Conservation (phyloP, 2,329 filamentous ascomycete genomes). For the Colletotrichum godetiae region DNA sequence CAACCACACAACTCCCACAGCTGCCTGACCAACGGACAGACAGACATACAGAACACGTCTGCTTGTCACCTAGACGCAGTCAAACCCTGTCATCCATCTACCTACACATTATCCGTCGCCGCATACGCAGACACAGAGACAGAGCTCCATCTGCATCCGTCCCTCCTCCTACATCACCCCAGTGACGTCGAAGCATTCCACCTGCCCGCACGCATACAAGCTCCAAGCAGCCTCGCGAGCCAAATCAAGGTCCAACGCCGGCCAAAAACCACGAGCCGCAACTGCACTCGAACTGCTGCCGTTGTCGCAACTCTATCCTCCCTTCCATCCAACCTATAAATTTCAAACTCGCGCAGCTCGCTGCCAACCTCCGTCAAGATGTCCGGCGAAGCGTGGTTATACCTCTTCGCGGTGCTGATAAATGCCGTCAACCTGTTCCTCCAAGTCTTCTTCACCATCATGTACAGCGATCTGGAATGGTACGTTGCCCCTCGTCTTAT, state of each 20-base stretch:
- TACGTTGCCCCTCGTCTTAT: slow-evolving; percentile 59
- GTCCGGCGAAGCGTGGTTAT: slow-evolving; percentile 99
- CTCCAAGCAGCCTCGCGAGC: slow-evolving; percentile 24
- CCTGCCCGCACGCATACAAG: slow-evolving; percentile 24
- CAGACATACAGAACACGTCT: neutral
- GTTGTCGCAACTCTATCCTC: neutral
- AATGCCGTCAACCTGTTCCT: slow-evolving; percentile 99
- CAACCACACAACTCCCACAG: neutral
- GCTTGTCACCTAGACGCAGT: neutral
- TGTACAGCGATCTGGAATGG: slow-evolving; percentile 99
- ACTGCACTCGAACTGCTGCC: neutral
- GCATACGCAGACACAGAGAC: neutral
- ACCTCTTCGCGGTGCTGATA: slow-evolving; percentile 96
- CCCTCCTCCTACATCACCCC: slow-evolving; percentile 29
- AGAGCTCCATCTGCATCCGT: neutral
- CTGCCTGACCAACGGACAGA: neutral
- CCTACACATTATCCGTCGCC: neutral
- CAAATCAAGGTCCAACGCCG: neutral
- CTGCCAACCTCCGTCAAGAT: slow-evolving; percentile 61
- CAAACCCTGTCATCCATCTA: neutral
- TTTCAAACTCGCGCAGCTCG: slow-evolving; percentile 23
- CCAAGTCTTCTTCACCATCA: slow-evolving; percentile 99
- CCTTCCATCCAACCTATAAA: neutral
- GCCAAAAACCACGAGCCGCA: slow-evolving; percentile 19
- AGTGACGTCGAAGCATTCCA: slow-evolving; percentile 35